These are phyloP conservation scores for Leccinellum luteum DNA, from an alignment of 768 basidiomycete species.

Conservation along the genomic window DNA sequence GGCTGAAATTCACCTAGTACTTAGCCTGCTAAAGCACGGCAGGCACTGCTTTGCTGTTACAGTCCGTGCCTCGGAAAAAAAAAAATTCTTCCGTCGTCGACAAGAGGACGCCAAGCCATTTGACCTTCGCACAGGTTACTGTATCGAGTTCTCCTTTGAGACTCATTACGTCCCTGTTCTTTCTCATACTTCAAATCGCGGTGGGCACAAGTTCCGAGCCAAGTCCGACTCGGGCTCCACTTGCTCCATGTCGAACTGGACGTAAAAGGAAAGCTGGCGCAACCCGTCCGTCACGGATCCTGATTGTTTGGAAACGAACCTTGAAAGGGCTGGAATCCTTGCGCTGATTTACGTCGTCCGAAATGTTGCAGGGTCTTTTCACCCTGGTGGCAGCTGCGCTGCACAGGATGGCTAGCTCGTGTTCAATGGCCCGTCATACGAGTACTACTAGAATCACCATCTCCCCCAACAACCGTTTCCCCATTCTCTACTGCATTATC, in stretches of 20 bases:
- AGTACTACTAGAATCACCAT: not conserved
- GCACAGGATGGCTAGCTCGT: slow-evolving; percentile 1
- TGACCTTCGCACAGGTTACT: not conserved
- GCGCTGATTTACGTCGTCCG: not conserved
- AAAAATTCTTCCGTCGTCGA: no score
- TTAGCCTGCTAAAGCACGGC: no score
- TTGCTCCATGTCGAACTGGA: not conserved
- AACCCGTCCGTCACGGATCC: no score
- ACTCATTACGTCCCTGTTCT: no score
- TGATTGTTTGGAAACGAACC: no score
- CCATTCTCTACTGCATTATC: slow-evolving; percentile 9
- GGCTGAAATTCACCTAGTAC: not conserved
- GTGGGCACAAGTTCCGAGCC: not conserved
- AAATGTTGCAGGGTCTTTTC: not conserved
- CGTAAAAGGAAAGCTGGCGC: not conserved
- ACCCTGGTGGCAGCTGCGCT: not conserved
- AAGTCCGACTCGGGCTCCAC: not conserved
- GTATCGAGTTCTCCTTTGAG: not conserved
- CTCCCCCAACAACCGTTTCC: slow-evolving; percentile 7
- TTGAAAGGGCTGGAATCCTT: no score
- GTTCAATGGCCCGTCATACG: not conserved
- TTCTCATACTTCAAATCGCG: not conserved
- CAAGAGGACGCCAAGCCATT: no score
- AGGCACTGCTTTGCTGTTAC: no score
- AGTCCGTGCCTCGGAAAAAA: no score